phyloP scores from a whole-genome alignment of 257 asterid species.

The Prunella vulgaris region DNA sequence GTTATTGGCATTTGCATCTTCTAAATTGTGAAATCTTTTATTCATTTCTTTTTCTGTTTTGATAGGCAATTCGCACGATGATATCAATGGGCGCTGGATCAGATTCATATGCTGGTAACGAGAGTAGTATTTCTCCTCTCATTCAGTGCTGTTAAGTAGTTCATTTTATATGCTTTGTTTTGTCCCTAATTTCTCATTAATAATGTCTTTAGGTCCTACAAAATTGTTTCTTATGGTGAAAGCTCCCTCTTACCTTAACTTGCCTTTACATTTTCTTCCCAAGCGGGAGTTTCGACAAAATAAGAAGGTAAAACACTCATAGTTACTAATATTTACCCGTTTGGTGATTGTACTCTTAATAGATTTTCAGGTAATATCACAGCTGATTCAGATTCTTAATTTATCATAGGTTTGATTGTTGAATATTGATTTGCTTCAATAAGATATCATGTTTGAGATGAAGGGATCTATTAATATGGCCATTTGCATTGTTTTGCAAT shows the following conservation, averaged over 20 bases:
- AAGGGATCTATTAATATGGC: neutral
- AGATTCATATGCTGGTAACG: conserved; percentile 60
- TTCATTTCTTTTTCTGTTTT: neutral
- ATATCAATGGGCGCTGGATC: conserved; percentile 91
- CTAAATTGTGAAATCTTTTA: neutral
- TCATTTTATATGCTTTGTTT: neutral
- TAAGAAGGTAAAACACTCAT: conserved; percentile 50
- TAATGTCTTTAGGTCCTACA: conserved; percentile 56
- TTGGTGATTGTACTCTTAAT: neutral
- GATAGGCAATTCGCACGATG: conserved; percentile 78
- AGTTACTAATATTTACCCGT: neutral
- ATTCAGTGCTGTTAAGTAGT: conserved; percentile 3
- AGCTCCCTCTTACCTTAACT: conserved; percentile 64
- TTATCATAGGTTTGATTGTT: neutral
- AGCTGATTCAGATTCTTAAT: neutral
- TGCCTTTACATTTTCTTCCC: conserved; percentile 86
- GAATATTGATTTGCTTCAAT: neutral
- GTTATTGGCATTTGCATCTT: conserved; percentile 6
- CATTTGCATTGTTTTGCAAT: neutral
- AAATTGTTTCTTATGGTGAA: conserved; percentile 76
- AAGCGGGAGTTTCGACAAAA: conserved; percentile 73
- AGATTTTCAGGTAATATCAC: neutral
- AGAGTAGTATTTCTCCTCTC: neutral
- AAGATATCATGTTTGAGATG: neutral
- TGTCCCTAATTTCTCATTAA: neutral